phyloP scores from a whole-genome alignment of 306 rosid species.

The Sechiopsis laciniata region DNA sequence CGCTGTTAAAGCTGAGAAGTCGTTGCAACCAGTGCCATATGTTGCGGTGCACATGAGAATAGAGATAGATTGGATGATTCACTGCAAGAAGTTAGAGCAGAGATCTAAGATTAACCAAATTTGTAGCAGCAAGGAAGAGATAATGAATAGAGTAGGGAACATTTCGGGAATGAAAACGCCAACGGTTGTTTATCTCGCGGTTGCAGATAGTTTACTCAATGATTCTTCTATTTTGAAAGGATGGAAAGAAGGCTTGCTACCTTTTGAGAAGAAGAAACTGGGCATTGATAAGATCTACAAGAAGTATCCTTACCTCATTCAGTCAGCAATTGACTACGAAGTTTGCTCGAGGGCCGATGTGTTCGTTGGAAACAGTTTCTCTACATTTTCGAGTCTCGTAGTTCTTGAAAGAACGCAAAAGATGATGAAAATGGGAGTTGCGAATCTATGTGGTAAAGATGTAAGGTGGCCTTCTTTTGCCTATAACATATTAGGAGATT shows the following conservation, averaged over 20 bases:
- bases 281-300: conserved; percentile 51
- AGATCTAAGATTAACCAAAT: conserved; percentile 58
- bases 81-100: conserved; percentile 70
- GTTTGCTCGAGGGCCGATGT: conserved; percentile 72
- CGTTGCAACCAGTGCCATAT: conserved; percentile 38
- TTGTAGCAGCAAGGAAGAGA: conserved; percentile 76
- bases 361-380: conserved; percentile 88
- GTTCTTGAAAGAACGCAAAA: conserved; percentile 83
- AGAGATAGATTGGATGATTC: conserved; percentile 95
- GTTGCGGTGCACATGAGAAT: conserved; percentile 90
- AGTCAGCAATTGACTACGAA: conserved; percentile 86
- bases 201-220: conserved; percentile 71
- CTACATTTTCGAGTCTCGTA: conserved; percentile 82
- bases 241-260: conserved; percentile 66
- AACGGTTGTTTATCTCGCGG: conserved; percentile 57
- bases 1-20: background rate
- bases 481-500: conserved; percentile 54
- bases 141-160: conserved; percentile 60
- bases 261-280: conserved; percentile 70
- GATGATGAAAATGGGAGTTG: conserved; percentile 39
- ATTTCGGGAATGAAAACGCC: conserved; percentile 41
- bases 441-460: conserved; percentile 39
- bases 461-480: conserved; percentile 80
- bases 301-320: conserved; percentile 76
- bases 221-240: conserved; percentile 54